Base-by-base conservation (phyloP, 148 eudicot genomes). In the Vaccinium corymbosum region DNA sequence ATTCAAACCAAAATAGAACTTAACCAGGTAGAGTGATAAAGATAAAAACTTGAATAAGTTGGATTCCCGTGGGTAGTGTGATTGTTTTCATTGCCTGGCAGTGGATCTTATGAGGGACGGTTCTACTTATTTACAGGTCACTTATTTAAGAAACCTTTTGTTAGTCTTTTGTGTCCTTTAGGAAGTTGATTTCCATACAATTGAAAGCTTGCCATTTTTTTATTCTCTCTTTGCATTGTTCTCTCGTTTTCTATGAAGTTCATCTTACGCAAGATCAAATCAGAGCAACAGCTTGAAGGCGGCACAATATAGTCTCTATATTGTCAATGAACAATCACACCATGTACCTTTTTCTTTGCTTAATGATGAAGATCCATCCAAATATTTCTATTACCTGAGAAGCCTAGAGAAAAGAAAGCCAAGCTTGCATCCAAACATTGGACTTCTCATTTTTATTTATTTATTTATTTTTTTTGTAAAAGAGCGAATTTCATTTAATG, bases 41-140 rank as follows among this genome's bases (percentile, higher is more conserved):
- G 84, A 51, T 82, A 15, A 73, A 73, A 49, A 35, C 11, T 73
- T 19, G 70, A 82, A 82, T 73, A 82, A 72, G 42, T 27, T 27
- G 35, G 42, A 27, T 68, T 29, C 73, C 73, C 3, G 13, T 27
- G 19, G 73, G 35, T 29, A 0, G 8, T 12, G 71, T 12, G 71
- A 64, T 22, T 68, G 42, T 29, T 68, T 27, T 68, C 73, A 12
- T 68, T 68, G 38, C 73, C 38, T 27, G 15, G 42, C 38, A 68
- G 16, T 27, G 73, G 73, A 68, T 68, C 38, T 68, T 12, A 4
- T 25, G 35, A 13, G 73, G 38, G 17, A 27, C 8, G 35, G 38
- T 12, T 68, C 73, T 68, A 13, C 73, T 27, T 68, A 10, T 12
- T 29, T 27, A 35, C 38, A 12, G 73, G 15, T 68, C 17, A 68